Evolutionary conservation across 306 rosid genomes (phyloP).

Genomic region (Cotoneaster glaucophyllus): DNA sequence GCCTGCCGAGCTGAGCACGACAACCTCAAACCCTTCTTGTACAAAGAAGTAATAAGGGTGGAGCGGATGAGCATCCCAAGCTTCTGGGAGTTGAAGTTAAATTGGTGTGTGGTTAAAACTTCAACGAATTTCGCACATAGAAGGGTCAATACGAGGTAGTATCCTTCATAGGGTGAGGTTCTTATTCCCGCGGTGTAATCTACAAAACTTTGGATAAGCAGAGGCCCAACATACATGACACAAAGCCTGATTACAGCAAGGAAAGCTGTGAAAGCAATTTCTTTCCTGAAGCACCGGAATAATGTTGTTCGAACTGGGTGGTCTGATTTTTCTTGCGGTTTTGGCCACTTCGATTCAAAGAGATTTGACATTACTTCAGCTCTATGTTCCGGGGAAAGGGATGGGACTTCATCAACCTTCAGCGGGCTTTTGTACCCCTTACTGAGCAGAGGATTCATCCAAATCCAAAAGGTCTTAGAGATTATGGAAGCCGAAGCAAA

Average conservation of each 20-base stretch:
- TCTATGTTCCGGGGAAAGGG: slow-evolving; percentile 61
- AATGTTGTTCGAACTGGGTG: slow-evolving; percentile 74
- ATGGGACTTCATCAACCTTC: slow-evolving; percentile 59
- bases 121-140: slow-evolving; percentile 62
- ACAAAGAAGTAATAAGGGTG: slow-evolving; percentile 71
- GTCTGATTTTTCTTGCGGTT: slow-evolving; percentile 45
- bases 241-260: slow-evolving; percentile 61
- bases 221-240: slow-evolving; percentile 79
- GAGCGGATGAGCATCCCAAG: slow-evolving; percentile 89
- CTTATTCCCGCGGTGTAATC: slow-evolving; percentile 75
- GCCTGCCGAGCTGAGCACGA: slow-evolving; percentile 74
- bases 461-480: slow-evolving; percentile 75
- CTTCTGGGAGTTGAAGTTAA: slow-evolving; percentile 83
- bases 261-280: slow-evolving; percentile 57
- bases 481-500: slow-evolving; percentile 75
- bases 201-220: slow-evolving; percentile 65
- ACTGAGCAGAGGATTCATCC: slow-evolving; percentile 83
- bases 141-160: slow-evolving; percentile 67
- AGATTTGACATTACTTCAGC: slow-evolving; percentile 62
- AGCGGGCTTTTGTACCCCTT: slow-evolving; percentile 69
- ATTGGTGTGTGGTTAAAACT: slow-evolving; percentile 68
- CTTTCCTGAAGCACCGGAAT: slow-evolving; percentile 78
- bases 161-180: slow-evolving; percentile 74
- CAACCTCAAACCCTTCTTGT: slow-evolving; percentile 77
- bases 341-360: slow-evolving; percentile 81